Conservation (phyloP, 345 rosid genomes). For the Dipteronia sinensis region DNA sequence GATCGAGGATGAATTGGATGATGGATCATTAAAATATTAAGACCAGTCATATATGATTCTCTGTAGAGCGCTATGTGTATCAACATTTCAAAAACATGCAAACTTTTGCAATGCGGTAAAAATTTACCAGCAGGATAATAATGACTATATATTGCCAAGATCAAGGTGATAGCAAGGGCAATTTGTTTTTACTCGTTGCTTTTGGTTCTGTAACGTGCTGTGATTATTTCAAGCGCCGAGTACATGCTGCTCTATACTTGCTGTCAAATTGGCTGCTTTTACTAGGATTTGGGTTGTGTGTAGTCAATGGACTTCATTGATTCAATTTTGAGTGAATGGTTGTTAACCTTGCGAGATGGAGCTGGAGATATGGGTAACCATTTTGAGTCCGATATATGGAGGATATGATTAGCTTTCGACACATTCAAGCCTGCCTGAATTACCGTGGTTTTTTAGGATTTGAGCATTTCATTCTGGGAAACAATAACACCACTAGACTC, state of each 20-base stretch:
- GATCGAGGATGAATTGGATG: neutral
- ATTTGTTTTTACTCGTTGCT: neutral
- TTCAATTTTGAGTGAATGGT: neutral
- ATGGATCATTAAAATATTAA: neutral
- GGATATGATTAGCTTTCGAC: neutral
- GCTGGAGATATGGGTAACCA: neutral
- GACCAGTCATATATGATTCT: neutral
- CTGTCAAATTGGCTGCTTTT: neutral
- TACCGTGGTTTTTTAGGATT: too few species aligned
- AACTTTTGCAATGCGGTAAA: neutral
- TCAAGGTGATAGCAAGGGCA: neutral
- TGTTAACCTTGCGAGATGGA: neutral
- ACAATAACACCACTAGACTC: too few species aligned
- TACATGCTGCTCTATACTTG: neutral
- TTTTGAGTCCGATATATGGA: neutral
- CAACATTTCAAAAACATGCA: neutral
- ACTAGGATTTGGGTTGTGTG: neutral
- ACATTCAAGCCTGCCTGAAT: too few species aligned
- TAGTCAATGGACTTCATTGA: neutral
- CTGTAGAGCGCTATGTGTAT: neutral
- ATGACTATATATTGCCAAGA: neutral
- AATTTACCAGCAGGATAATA: neutral
- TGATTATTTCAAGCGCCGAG: neutral
- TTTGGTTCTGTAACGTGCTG: neutral
- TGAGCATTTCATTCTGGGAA: too few species aligned